Evolutionary conservation across 1,139 yeast species (phyloP).

Genomic region (Debaryomyces subglobosus): DNA sequence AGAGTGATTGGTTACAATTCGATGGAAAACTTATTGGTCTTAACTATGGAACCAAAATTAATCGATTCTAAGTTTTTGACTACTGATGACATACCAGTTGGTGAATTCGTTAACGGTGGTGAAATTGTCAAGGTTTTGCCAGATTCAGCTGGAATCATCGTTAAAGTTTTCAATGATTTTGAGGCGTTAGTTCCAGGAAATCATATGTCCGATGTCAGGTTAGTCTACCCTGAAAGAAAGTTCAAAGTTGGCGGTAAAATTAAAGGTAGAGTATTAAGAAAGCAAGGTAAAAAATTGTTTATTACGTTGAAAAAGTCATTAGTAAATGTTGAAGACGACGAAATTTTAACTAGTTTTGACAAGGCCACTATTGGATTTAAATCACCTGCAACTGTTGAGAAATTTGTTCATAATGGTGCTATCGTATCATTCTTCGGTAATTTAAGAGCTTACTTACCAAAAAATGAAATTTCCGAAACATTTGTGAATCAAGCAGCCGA

Average conservation of each 20-base stretch:
- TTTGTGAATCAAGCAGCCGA: slow-evolving; percentile 78
- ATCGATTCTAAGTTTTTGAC: slow-evolving; percentile 68
- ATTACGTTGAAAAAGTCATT: slow-evolving; percentile 84
- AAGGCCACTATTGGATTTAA: slow-evolving; percentile 60
- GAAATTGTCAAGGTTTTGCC: slow-evolving; percentile 69
- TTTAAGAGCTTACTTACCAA: slow-evolving; percentile 79
- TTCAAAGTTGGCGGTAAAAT: slow-evolving; percentile 83
- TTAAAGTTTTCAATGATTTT: slow-evolving; percentile 66
- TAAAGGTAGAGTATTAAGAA: slow-evolving; percentile 64
- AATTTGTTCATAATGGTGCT: slow-evolving; percentile 76
- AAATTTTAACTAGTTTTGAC: slow-evolving; percentile 54
- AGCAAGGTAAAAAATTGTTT: slow-evolving; percentile 45
- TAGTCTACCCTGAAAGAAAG: slow-evolving; percentile 89
- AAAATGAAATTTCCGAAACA: slow-evolving; percentile 87
- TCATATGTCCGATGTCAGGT: slow-evolving; percentile 83
- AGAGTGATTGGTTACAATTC: slow-evolving; percentile 73
- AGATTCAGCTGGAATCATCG: slow-evolving; percentile 63
- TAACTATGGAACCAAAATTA: slow-evolving; percentile 69
- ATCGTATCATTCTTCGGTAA: slow-evolving; percentile 81
- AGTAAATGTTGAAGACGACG: slow-evolving; percentile 66
- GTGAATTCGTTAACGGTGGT: slow-evolving; percentile 59
- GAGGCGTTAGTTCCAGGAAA: slow-evolving; percentile 73
- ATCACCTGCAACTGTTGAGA: slow-evolving; percentile 75
- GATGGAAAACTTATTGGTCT: slow-evolving; percentile 64
- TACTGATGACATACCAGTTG: slow-evolving; percentile 73